Percentiles rank a stretch among this genome's conserved stretches.
Evolutionary conservation across 2,329 filamentous ascomycete genomes (phyloP).

Genomic region (Talaromyces sp.): DNA sequence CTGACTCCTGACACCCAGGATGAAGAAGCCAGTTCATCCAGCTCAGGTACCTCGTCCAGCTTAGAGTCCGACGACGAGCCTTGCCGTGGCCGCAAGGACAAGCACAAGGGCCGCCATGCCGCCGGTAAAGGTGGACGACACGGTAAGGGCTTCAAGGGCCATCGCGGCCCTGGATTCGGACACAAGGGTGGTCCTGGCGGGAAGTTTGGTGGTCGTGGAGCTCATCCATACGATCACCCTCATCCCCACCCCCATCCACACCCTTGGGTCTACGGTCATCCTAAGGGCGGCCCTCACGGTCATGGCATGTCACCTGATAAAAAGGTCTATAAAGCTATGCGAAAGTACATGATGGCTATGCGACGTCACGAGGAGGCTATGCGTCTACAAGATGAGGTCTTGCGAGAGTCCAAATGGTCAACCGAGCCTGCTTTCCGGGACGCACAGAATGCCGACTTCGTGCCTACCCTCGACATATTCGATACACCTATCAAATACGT

Average conservation of each 20-base stretch:
- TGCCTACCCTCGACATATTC: constrained; percentile 65
- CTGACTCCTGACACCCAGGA: neutral
- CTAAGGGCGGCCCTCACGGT: constrained; percentile 5
- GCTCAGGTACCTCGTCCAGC: too few species aligned
- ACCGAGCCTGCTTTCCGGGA: constrained; percentile 32
- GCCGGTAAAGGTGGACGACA: constrained; percentile 5
- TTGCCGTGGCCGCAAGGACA: neutral
- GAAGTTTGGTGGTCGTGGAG: constrained; percentile 1
- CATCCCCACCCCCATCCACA: neutral
- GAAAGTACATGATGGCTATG: neutral
- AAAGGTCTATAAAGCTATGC: neutral
- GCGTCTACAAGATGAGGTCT: too few species aligned
- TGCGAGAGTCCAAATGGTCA: too few species aligned
- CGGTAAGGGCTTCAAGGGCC: constrained; percentile 3
- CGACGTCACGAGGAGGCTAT: neutral
- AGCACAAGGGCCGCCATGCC: constrained; percentile 2
- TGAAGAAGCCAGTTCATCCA: neutral
- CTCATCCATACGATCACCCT: neutral
- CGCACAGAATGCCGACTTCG: constrained; percentile 36
- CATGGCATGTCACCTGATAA: constrained; percentile 11
- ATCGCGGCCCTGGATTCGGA: constrained; percentile 7
- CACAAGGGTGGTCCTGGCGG: constrained; percentile 2
- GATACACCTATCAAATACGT: constrained; percentile 66
- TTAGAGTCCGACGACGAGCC: neutral
- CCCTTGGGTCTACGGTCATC: neutral